Conservation (phyloP, 768 basidiomycete species). For the Steccherinum ochraceum region DNA sequence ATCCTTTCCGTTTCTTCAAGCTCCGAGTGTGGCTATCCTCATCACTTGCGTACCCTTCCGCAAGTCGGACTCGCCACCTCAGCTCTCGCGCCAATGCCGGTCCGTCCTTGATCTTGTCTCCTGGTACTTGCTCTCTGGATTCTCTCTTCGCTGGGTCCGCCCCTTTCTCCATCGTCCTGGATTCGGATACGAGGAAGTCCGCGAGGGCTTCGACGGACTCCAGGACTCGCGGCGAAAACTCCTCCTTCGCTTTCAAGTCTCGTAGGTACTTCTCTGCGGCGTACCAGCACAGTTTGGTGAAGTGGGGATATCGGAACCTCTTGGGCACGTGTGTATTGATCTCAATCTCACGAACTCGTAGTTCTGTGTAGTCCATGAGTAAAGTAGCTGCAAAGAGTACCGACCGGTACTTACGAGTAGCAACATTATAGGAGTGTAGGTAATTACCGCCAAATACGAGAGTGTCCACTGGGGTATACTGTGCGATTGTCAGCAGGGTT, state of each 20-base stretch:
- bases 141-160: slow-evolving; percentile 69
- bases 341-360: slow-evolving; percentile 87
- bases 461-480: slow-evolving; percentile 90
- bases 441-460: slow-evolving; percentile 98
- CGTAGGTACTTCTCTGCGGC: slow-evolving; percentile 76
- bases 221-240: slow-evolving; percentile 54
- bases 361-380: slow-evolving; percentile 59
- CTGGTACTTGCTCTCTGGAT: slow-evolving; percentile 74
- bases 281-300: slow-evolving; percentile 80
- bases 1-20: slow-evolving; percentile 22
- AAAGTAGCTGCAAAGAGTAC: slow-evolving; percentile 2
- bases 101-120: slow-evolving; percentile 77
- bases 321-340: slow-evolving; percentile 89
- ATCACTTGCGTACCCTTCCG: slow-evolving; percentile 58
- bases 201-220: slow-evolving; percentile 66
- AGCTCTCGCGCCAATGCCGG: slow-evolving; percentile 78
- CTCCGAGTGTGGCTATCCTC: slow-evolving; percentile 42
- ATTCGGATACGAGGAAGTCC: slow-evolving; percentile 76
- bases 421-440: slow-evolving; percentile 85
- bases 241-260: slow-evolving; percentile 56
- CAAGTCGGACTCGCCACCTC: slow-evolving; percentile 71
- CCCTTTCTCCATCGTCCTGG: slow-evolving; percentile 62
- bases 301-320: slow-evolving; percentile 26
- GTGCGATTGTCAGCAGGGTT: too few species aligned
- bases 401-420: slow-evolving; percentile 61